phyloP scores from a whole-genome alignment of 192 early-diverging fungal genomes.

The Dissophora ornata region DNA sequence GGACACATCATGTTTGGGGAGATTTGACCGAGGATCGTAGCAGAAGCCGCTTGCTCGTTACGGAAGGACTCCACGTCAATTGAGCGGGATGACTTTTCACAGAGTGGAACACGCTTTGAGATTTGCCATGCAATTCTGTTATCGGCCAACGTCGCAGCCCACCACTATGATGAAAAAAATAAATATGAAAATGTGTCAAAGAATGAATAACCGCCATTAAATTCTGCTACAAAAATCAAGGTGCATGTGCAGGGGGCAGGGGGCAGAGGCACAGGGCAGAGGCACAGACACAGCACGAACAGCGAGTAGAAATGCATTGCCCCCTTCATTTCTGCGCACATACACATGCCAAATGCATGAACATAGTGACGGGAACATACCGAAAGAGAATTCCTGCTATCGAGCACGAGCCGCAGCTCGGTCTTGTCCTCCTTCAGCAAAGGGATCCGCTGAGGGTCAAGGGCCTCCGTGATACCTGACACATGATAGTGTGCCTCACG shows the following conservation, averaged over 20 bases:
- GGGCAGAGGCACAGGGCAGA: neutral
- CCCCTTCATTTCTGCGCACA: no score
- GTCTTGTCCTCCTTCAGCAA: conserved; percentile 43
- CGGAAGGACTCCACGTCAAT: conserved; percentile 7
- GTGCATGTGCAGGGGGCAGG: no score
- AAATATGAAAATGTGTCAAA: neutral
- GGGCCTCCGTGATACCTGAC: conserved; percentile 36
- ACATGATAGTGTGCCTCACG: conserved; percentile 39
- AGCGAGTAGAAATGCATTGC: neutral
- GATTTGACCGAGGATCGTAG: conserved; percentile 13
- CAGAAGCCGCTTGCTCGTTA: conserved; percentile 22
- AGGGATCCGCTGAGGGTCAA: conserved; percentile 47
- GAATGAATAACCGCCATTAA: no score
- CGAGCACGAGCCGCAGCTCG: conserved; percentile 28
- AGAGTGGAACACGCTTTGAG: conserved; percentile 23
- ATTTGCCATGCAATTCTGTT: conserved; percentile 50
- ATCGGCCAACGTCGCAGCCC: conserved; percentile 45
- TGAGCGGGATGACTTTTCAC: conserved; percentile 30
- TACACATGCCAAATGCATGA: no score
- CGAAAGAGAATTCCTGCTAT: conserved; percentile 26
- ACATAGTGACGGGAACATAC: conserved; percentile 13
- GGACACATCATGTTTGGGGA: conserved; percentile 45
- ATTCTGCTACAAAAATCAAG: no score
- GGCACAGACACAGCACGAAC: neutral
- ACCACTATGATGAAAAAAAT: conserved; percentile 29